Conservation (phyloP, 805 yeast species). For the Sugiyamaella valdiviana region DNA sequence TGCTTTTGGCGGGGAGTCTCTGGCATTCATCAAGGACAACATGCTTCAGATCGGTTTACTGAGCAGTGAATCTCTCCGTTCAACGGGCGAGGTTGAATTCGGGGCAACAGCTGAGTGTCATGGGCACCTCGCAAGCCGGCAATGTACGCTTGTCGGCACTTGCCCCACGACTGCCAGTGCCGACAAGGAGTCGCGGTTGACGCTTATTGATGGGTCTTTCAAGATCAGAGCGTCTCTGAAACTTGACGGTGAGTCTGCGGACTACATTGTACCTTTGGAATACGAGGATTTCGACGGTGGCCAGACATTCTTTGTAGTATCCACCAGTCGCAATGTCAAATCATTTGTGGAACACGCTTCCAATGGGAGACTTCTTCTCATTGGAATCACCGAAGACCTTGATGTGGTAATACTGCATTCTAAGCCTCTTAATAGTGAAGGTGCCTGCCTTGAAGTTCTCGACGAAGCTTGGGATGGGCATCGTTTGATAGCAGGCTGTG, state of each 20-base stretch:
- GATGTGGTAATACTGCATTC: background rate
- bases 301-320: too few species aligned
- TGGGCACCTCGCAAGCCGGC: background rate
- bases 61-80: background rate
- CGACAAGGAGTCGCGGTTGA: background rate
- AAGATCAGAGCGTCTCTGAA: background rate
- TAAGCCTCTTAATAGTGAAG: background rate
- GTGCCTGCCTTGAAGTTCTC: background rate
- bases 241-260: background rate
- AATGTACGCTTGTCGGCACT: background rate
- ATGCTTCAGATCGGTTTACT: background rate
- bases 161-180: background rate
- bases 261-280: background rate
- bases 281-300: background rate
- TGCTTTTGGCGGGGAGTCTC: background rate
- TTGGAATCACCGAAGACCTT: background rate
- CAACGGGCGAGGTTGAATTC: background rate
- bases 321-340: too few species aligned
- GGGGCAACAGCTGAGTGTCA: background rate
- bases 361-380: background rate
- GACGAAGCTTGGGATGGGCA: background rate
- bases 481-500: background rate
- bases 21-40: background rate
- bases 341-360: too few species aligned
- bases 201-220: background rate